Conservation (phyloP, 1,284 basidiomycete genomes). For the Irpex sp. region DNA sequence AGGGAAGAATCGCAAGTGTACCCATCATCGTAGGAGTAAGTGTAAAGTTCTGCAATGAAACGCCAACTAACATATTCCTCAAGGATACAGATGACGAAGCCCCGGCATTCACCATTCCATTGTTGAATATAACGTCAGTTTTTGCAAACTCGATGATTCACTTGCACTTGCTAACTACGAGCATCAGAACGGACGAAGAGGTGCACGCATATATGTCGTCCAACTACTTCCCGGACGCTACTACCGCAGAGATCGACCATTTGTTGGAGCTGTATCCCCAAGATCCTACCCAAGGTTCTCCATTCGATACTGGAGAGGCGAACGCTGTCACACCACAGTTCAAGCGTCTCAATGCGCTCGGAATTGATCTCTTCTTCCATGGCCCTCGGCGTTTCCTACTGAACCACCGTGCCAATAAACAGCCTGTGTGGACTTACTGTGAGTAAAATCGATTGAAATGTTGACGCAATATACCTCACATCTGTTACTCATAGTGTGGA, state of each 20-base stretch:
- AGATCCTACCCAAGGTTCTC: slow-evolving; percentile 40
- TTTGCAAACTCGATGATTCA: slow-evolving; percentile 15
- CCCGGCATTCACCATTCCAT: background rate
- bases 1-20: slow-evolving; percentile 22
- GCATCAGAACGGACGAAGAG: slow-evolving; percentile 35
- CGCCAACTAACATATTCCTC: no score
- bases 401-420: slow-evolving; percentile 18
- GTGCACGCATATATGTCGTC: slow-evolving; percentile 32
- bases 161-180: background rate
- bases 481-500: slow-evolving; percentile 7
- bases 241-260: slow-evolving; percentile 13
- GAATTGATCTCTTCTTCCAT: slow-evolving; percentile 52
- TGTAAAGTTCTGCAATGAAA: background rate
- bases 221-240: slow-evolving; percentile 20
- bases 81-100: background rate
- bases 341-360: slow-evolving; percentile 49
- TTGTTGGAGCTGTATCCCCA: slow-evolving; percentile 24
- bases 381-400: slow-evolving; percentile 49
- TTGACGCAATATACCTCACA: background rate
- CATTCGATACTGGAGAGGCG: slow-evolving; percentile 42
- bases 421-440: slow-evolving; percentile 30
- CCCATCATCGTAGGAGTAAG: slow-evolving; percentile 25
- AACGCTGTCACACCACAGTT: slow-evolving; percentile 46
- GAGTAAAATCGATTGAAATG: background rate
- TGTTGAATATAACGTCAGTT: background rate